These are phyloP conservation scores for Seiridium unicorne DNA, from an alignment of 2,329 filamentous ascomycete species.

Conservation along the genomic window DNA sequence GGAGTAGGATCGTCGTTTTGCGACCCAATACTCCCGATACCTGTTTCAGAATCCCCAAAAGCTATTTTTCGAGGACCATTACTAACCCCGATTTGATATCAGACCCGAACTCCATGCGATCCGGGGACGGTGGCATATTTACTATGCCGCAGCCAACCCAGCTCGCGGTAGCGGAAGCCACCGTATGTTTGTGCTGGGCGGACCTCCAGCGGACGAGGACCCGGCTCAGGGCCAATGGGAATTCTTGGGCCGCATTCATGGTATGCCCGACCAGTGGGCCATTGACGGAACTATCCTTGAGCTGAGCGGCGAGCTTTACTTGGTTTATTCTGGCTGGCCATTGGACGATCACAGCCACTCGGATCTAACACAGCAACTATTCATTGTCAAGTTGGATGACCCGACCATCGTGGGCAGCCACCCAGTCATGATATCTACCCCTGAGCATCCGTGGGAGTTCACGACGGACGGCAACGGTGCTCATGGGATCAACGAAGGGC, in stretches of 20 bases:
- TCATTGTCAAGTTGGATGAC: conserved; percentile 22
- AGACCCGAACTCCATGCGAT: conserved; percentile 27
- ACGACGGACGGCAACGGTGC: conserved; percentile 23
- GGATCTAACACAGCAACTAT: conserved; percentile 27
- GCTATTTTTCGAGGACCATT: no score
- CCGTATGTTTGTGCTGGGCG: conserved; percentile 30
- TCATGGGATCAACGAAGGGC: conserved; percentile 31
- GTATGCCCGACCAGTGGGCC: conserved; percentile 28
- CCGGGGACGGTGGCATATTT: conserved; percentile 30
- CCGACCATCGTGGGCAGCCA: conserved; percentile 18
- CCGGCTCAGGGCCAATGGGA: conserved; percentile 27
- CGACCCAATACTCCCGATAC: no score
- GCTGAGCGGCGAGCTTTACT: conserved; percentile 22
- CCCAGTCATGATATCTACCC: conserved; percentile 20
- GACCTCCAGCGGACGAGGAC: conserved; percentile 21
- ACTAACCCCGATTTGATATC: no score
- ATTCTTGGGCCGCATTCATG: conserved; percentile 25
- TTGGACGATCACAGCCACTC: conserved; percentile 15
- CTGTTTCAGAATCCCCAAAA: no score
- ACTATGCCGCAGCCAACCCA: conserved; percentile 27
- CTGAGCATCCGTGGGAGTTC: conserved; percentile 27
- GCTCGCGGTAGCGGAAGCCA: conserved; percentile 27
- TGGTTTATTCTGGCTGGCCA: conserved; percentile 32
- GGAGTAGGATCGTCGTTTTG: no score
- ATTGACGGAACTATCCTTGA: conserved; percentile 31